Percentiles rank a stretch among this genome's conserved stretches.
Conservation (phyloP, 768 basidiomycete species). For the Boletus bicolor region DNA sequence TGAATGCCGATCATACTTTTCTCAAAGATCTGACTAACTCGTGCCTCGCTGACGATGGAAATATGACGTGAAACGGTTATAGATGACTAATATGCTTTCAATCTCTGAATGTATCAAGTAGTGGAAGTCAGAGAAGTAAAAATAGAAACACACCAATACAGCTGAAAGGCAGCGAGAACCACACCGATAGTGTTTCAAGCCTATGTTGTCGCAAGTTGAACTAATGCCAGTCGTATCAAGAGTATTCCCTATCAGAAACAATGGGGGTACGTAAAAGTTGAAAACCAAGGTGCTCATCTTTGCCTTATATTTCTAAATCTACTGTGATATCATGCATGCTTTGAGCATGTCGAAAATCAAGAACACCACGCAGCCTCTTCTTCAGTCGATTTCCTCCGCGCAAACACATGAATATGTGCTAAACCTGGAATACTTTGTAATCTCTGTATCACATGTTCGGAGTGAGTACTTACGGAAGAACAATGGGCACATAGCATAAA, state of each 20-base stretch:
- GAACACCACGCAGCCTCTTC: constrained; percentile 20
- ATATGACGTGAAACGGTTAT: background rate
- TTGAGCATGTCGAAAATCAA: background rate
- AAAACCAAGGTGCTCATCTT: background rate
- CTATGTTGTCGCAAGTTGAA: background rate
- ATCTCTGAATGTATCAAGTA: background rate
- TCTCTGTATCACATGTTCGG: constrained; percentile 42
- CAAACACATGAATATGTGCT: constrained; percentile 88
- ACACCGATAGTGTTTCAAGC: background rate
- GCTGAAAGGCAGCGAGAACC: background rate
- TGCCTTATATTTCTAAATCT: constrained; percentile 5
- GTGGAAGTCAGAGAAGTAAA: background rate
- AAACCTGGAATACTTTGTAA: constrained; percentile 79
- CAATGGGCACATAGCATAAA: background rate
- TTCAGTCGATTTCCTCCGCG: constrained; percentile 45
- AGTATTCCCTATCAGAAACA: background rate
- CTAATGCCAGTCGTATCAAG: background rate
- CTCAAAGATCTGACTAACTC: background rate
- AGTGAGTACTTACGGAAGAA: background rate
- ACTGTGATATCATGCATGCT: background rate
- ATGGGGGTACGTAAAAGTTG: background rate
- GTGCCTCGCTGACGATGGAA: background rate
- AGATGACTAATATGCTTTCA: background rate
- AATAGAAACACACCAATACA: background rate
- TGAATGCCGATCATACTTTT: background rate